Percentiles rank a stretch among this genome's conserved stretches.
These are phyloP conservation scores for Fusarium foetens DNA, from an alignment of 2,329 filamentous ascomycete species.

Conservation along the genomic window DNA sequence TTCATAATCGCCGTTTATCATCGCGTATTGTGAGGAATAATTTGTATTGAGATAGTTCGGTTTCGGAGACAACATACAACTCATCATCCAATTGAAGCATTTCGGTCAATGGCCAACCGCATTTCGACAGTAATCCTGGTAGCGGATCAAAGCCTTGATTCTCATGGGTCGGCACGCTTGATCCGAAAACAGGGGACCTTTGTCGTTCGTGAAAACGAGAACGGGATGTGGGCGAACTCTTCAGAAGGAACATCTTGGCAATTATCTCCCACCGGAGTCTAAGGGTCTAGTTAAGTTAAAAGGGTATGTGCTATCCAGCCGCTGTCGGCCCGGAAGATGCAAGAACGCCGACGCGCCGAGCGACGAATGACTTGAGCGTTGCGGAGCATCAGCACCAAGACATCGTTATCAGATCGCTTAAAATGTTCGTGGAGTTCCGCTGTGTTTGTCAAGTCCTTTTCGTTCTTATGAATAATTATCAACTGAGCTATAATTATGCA, in stretches of 20 bases:
- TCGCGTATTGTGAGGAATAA: no score
- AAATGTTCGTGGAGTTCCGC: rapidly evolving
- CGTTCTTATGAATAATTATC: neutral
- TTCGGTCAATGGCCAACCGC: no score
- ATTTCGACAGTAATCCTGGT: no score
- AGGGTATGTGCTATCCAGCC: rapidly evolving
- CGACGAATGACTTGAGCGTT: neutral
- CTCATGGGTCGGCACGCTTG: neutral
- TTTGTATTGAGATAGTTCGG: neutral
- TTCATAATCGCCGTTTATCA: no score
- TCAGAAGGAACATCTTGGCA: neutral
- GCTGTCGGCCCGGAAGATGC: neutral
- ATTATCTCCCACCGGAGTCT: neutral
- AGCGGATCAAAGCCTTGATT: rapidly evolving
- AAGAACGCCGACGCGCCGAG: no score
- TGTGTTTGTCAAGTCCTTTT: rapidly evolving
- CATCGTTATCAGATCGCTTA: neutral
- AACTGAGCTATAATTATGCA: neutral
- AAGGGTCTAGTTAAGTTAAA: rapidly evolving
- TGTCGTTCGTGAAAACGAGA: no score
- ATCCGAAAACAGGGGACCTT: neutral
- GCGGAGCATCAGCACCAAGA: rapidly evolving
- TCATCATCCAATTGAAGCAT: no score
- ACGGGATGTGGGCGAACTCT: neutral
- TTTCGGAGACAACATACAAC: rapidly evolving